A percentile compares a stretch with the other conserved stretches of the same genome.
These are phyloP conservation scores for Rugonectria rugulosa DNA, from an alignment of 2,329 filamentous ascomycete species.

Conservation along the genomic window DNA sequence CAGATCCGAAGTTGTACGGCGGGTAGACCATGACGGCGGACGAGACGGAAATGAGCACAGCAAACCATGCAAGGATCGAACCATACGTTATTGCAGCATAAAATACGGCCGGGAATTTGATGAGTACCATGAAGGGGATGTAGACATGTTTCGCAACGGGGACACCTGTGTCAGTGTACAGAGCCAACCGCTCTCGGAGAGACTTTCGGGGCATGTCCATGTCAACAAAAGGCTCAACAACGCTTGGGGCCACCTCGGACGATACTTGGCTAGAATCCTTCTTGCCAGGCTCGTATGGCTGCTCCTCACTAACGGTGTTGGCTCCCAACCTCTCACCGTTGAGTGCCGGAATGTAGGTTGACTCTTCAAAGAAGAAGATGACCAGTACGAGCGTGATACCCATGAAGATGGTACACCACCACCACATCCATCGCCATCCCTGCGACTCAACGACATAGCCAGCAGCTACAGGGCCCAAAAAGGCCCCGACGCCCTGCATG, in stretches of 20 bases:
- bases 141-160: too few relatives aligned
- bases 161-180: too few relatives aligned
- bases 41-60: too few relatives aligned
- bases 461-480: constrained; percentile 41
- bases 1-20: not conserved
- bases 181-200: too few relatives aligned
- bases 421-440: constrained; percentile 51
- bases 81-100: too few relatives aligned
- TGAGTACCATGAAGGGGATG: too few relatives aligned
- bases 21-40: too few relatives aligned
- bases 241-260: too few relatives aligned
- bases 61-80: too few relatives aligned
- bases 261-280: not conserved
- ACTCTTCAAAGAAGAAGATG: constrained; percentile 46
- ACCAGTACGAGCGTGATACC: constrained; percentile 27
- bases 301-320: not conserved
- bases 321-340: not conserved
- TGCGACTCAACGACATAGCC: constrained; percentile 35
- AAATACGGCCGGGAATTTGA: too few relatives aligned
- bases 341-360: not conserved
- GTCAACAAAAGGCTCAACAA: too few relatives aligned
- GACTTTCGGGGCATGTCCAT: too few relatives aligned
- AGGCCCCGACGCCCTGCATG: constrained; percentile 37
- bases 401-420: constrained; percentile 36
- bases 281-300: not conserved